Evolutionary conservation across 2,329 filamentous ascomycete species (phyloP), one percentile per base, ranked within the genome.

Genomic region (Trichoderma endophyticum): DNA sequence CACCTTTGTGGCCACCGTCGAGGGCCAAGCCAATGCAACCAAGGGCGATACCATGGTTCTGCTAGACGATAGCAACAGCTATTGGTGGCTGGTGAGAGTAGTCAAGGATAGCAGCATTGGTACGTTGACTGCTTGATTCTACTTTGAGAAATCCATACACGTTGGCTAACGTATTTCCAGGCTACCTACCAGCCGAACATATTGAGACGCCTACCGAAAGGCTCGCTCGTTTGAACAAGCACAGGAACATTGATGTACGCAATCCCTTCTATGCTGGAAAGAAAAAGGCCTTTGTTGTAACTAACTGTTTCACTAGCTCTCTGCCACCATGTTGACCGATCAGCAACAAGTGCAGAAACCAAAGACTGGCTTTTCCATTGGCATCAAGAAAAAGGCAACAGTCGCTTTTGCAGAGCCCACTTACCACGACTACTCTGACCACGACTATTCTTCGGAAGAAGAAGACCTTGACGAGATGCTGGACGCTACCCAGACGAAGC

Each of bases 41-140:
- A 99, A 99, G 83, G 96, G 96, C 66, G 96, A 99, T 79, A 98
- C 95, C 15, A 99, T 99, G 96, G 95, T 98, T 69, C 86, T 99
- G 75, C 88, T 99, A 26, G 96, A 99, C 79, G 96, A 99, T 78
- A 98, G 94, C 84, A 99, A 99, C 84, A 98, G 95, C 83, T 99
- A 99, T 82, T 99, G 96, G 96, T 99, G 96, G 96, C 89, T 99
- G 73, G 96, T 99, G 15, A 89, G 95, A 75, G 93, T 99, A 60
- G 95, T 98, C 68, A 98, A 98, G 82, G 96, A 99, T 82, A 97
- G 93, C 81, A 98, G 94, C 80, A 99, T 99, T 81, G 89, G 88
- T 90, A 81, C 71, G 84, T 77, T 51, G 36, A 28, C 21, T 4
- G 9, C 9, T 12, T 56, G 12, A 24, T 24, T 12, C 21, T 39